Percentiles rank a stretch among this genome's conserved stretches.
phyloP scores from a whole-genome alignment of 371 early-diverging fungal species.

The Mucor velutinosus region DNA sequence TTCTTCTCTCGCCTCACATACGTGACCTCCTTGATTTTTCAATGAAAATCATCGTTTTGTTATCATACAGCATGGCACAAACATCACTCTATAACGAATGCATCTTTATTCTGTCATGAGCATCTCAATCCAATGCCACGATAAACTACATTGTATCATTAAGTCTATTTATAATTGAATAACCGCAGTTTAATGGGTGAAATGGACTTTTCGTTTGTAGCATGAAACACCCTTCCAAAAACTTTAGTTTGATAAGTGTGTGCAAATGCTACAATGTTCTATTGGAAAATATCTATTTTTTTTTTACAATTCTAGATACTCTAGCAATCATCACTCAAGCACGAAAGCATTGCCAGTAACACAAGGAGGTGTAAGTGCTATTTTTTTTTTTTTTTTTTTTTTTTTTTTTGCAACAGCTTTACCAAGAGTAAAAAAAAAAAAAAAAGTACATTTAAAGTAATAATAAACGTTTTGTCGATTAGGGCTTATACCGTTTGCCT shows the following conservation, averaged over 20 bases:
- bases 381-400: not conserved
- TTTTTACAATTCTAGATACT: not conserved
- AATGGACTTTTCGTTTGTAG: not conserved
- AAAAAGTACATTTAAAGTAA: not conserved
- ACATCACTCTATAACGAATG: not conserved
- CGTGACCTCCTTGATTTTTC: not conserved
- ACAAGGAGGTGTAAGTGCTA: not conserved
- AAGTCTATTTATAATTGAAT: not conserved
- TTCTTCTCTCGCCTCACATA: not conserved
- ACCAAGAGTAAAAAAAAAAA: not conserved
- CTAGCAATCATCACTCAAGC: not conserved
- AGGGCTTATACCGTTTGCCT: not conserved
- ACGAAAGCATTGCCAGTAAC: not conserved
- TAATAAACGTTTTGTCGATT: not conserved
- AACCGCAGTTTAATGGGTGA: not conserved
- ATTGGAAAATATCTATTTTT: not conserved
- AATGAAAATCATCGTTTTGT: not conserved
- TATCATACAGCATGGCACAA: not conserved
- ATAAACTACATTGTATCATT: not conserved
- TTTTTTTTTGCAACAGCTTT: not conserved
- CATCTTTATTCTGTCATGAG: not conserved
- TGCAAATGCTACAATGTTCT: not conserved
- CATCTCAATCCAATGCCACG: not conserved
- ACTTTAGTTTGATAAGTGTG: not conserved
- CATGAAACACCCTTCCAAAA: not conserved